Conservation (phyloP, 1,284 basidiomycete species). For the Ganoderma multipileum region DNA sequence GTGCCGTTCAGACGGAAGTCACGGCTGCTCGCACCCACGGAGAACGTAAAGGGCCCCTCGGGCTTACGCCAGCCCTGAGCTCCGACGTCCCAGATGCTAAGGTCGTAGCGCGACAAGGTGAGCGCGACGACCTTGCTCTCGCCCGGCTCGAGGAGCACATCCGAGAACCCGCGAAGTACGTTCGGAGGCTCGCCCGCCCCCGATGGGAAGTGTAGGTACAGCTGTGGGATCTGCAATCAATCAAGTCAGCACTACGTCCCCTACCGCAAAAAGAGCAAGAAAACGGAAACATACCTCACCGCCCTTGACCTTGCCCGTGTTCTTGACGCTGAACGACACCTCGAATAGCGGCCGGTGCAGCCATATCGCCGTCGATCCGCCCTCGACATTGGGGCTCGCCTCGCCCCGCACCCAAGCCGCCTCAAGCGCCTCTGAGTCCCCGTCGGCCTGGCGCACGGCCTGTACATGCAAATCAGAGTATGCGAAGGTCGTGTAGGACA, state of each 20-base stretch:
- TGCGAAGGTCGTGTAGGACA: slow-evolving; percentile 84
- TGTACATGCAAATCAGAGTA: slow-evolving; percentile 62
- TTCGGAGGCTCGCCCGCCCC: slow-evolving; percentile 49
- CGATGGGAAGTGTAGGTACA: slow-evolving; percentile 51
- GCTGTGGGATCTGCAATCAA: slow-evolving; percentile 50
- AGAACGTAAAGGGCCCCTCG: slow-evolving; percentile 49
- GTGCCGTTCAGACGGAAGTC: slow-evolving; percentile 40
- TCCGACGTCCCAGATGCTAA: slow-evolving; percentile 54
- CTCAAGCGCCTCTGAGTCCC: slow-evolving; percentile 46
- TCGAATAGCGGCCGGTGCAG: slow-evolving; percentile 67
- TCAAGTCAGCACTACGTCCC: background rate
- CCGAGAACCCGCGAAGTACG: slow-evolving; percentile 52
- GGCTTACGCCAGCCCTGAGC: slow-evolving; percentile 61
- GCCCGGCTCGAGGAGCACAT: slow-evolving; percentile 46
- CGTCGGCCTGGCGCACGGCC: slow-evolving; percentile 43
- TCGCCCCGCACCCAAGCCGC: slow-evolving; percentile 61
- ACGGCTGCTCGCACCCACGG: slow-evolving; percentile 61
- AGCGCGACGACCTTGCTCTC: slow-evolving; percentile 45
- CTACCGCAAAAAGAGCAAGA: background rate
- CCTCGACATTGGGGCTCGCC: slow-evolving; percentile 53
- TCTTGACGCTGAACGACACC: slow-evolving; percentile 65
- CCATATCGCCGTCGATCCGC: slow-evolving; percentile 65
- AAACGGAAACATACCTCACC: slow-evolving; percentile 48
- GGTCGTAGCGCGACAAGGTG: slow-evolving; percentile 49
- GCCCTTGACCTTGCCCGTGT: slow-evolving; percentile 62